Conservation (phyloP, 768 basidiomycete genomes). For the Russula abietina region DNA sequence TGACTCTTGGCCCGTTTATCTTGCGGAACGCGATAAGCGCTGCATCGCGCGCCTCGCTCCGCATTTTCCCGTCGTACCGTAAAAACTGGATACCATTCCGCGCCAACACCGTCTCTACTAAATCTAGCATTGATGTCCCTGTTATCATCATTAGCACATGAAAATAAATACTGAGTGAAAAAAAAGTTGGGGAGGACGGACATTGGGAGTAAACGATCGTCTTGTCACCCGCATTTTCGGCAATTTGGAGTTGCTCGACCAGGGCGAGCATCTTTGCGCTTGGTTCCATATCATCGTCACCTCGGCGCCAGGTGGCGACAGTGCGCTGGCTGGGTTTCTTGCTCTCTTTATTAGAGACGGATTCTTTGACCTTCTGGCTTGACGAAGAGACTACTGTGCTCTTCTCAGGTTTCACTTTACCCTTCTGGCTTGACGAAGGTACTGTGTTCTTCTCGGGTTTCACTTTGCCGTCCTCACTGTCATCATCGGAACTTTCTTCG, state of each 20-base stretch:
- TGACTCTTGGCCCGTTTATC: slow-evolving; percentile 51
- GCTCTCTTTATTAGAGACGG: slow-evolving; percentile 25
- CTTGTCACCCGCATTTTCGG: slow-evolving; percentile 59
- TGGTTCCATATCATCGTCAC: slow-evolving; percentile 56
- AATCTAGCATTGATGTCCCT: slow-evolving; percentile 73
- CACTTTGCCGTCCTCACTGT: too few species aligned
- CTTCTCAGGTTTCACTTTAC: not conserved
- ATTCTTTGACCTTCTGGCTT: slow-evolving; percentile 26
- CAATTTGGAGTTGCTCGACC: slow-evolving; percentile 50
- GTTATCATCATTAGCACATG: not conserved
- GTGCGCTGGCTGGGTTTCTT: slow-evolving; percentile 26
- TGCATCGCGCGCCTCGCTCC: slow-evolving; percentile 44
- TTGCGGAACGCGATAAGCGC: slow-evolving; percentile 50
- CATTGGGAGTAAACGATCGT: slow-evolving; percentile 69
- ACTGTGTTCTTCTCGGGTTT: too few species aligned
- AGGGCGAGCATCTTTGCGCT: slow-evolving; percentile 63
- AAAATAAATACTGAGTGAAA: not conserved
- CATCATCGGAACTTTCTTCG: slow-evolving; percentile 2
- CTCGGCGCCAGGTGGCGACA: slow-evolving; percentile 51
- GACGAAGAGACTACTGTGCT: not conserved
- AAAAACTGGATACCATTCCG: slow-evolving; percentile 53
- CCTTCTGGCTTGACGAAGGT: too few species aligned
- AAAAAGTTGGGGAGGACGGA: slow-evolving; percentile 29
- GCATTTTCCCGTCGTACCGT: slow-evolving; percentile 69
- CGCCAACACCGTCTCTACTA: slow-evolving; percentile 54